A percentile compares a stretch with the other conserved stretches of the same genome.
Evolutionary conservation across 106 monocot species (phyloP).

Genomic region (Vanilla planifolia): DNA sequence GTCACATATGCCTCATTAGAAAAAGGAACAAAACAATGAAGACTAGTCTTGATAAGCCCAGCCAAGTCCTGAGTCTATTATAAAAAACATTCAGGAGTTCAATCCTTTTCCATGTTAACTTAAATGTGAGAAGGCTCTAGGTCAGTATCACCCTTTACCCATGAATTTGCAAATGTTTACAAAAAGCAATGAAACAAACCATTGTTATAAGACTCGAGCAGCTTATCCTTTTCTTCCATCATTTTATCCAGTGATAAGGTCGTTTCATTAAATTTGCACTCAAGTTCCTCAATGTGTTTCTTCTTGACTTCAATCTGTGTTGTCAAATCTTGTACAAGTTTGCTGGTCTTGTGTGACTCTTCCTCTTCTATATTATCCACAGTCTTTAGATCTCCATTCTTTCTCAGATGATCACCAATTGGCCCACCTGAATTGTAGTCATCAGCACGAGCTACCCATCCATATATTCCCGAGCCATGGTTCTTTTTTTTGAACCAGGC

Average conservation of each 20-base stretch:
- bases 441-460: constrained; percentile 62
- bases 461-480: constrained; percentile 26
- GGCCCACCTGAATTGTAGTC: constrained; percentile 42
- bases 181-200: constrained; percentile 6
- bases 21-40: too few species aligned
- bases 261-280: constrained; percentile 37
- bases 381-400: constrained; percentile 58
- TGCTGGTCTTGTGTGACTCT: constrained; percentile 29
- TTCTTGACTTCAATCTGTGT: constrained; percentile 48
- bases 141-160: not conserved
- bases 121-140: not conserved
- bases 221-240: constrained; percentile 38
- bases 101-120: not conserved
- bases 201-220: constrained; percentile 36
- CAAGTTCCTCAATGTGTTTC: constrained; percentile 40
- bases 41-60: too few species aligned
- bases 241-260: constrained; percentile 30
- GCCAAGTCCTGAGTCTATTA: not conserved
- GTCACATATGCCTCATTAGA: too few species aligned
- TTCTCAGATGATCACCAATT: constrained; percentile 37
- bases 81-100: not conserved
- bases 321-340: constrained; percentile 33
- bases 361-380: constrained; percentile 39
- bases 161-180: not conserved
- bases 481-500: constrained; percentile 30